Percentiles rank a stretch among this genome's conserved stretches.
phyloP scores from a whole-genome alignment of 352 stramenopile genomes.

The Plasmopara muralis region DNA sequence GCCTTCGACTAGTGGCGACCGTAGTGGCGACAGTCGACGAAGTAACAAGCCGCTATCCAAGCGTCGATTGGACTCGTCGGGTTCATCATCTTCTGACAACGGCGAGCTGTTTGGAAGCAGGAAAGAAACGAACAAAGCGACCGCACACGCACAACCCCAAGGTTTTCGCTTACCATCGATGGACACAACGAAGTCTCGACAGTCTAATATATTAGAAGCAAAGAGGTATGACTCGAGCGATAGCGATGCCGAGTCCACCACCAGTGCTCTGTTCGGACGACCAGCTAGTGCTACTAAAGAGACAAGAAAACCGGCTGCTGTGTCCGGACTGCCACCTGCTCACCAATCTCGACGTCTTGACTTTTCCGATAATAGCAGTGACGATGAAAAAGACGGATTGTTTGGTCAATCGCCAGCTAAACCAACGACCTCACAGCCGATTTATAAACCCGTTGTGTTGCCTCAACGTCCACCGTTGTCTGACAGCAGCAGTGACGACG shows the following conservation, averaged over 20 bases:
- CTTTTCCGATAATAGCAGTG: constrained; percentile 3
- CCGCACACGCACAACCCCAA: constrained; percentile 10
- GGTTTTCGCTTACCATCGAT: constrained; percentile 27
- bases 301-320: constrained; percentile 2
- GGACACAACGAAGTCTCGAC: constrained; percentile 10
- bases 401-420: constrained; percentile 1
- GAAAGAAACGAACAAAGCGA: constrained; percentile 14
- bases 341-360: constrained; percentile 4
- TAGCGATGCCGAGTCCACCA: constrained; percentile 29
- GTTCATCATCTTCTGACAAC: constrained; percentile 24
- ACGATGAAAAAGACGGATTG: constrained; percentile 1
- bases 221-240: constrained; percentile 35
- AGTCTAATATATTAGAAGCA: constrained; percentile 10
- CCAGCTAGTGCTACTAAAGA: constrained; percentile 9
- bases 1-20: constrained; percentile 21
- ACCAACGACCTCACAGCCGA: background rate
- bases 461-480: constrained; percentile 3
- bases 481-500: constrained; percentile 34
- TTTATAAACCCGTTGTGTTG: background rate
- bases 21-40: constrained; percentile 24
- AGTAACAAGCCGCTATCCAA: constrained; percentile 22
- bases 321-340: background rate
- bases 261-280: constrained; percentile 33
- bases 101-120: constrained; percentile 40
- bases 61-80: constrained; percentile 40